A percentile compares a stretch with the other conserved stretches of the same genome.
Evolutionary conservation across 371 early-diverging fungal genomes (phyloP).

Genomic region (Dinochytrium kinnereticum): DNA sequence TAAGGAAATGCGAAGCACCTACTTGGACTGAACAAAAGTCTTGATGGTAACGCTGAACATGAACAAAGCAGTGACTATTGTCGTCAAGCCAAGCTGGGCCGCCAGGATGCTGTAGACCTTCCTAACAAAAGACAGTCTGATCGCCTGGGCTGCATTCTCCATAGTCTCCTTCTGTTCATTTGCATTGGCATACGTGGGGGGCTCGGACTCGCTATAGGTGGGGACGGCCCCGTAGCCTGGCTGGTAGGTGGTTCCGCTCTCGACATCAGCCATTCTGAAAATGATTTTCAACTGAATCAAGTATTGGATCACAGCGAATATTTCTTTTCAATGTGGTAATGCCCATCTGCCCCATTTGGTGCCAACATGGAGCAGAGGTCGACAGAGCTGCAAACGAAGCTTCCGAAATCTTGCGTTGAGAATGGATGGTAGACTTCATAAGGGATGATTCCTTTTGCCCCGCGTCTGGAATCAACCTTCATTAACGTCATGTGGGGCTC

Average conservation of each 20-base stretch:
- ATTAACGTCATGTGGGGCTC: slow-evolving; percentile 1
- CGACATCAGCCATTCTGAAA: no score
- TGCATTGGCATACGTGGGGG: neutral
- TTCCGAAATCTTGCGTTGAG: neutral
- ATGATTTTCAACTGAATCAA: no score
- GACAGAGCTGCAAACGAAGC: neutral
- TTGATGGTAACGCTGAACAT: slow-evolving; percentile 60
- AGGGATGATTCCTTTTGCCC: neutral
- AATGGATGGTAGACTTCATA: neutral
- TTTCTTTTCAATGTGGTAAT: no score
- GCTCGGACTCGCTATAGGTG: slow-evolving; percentile 4
- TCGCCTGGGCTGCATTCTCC: neutral
- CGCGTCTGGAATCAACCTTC: neutral
- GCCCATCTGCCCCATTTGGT: slow-evolving; percentile 7
- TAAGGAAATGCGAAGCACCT: neutral
- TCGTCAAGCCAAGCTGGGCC: slow-evolving; percentile 67
- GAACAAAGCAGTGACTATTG: slow-evolving; percentile 60
- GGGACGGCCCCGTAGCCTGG: slow-evolving; percentile 12
- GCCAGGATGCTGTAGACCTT: slow-evolving; percentile 83
- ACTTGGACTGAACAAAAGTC: slow-evolving; percentile 57
- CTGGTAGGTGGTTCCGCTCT: slow-evolving; percentile 8
- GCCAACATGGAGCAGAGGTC: neutral
- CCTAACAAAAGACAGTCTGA: slow-evolving; percentile 62
- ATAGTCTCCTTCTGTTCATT: slow-evolving; percentile 8
- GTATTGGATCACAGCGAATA: no score